Conservation (phyloP, 2,329 filamentous ascomycete species). For the Waltergamsia citrina region DNA sequence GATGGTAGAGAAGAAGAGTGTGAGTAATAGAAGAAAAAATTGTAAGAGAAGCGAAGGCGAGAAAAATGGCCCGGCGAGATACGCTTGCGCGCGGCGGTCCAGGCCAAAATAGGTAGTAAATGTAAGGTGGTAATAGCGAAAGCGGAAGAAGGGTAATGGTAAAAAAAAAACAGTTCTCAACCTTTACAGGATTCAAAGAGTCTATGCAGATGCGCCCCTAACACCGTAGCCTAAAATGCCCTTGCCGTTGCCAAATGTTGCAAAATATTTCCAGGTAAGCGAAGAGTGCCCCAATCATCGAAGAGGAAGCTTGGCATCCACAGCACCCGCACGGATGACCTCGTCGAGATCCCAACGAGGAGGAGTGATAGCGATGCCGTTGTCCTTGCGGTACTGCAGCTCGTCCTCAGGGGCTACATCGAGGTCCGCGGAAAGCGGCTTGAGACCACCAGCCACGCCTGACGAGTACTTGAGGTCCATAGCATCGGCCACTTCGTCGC, state of each 20-base stretch:
- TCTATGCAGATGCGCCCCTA: neutral
- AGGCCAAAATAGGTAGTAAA: neutral
- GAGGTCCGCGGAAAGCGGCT: slow-evolving; percentile 64
- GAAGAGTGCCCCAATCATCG: slow-evolving; percentile 49
- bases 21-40: neutral
- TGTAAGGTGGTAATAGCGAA: neutral
- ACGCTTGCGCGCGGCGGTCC: no score
- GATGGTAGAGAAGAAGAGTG: neutral
- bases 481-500: slow-evolving; percentile 85
- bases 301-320: slow-evolving; percentile 66
- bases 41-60: neutral
- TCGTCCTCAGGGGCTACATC: slow-evolving; percentile 64
- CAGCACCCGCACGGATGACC: slow-evolving; percentile 63
- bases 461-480: slow-evolving; percentile 97
- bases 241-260: no score
- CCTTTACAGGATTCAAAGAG: neutral
- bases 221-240: slow-evolving; percentile 2
- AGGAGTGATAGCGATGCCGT: slow-evolving; percentile 58
- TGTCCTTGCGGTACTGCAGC: slow-evolving; percentile 52
- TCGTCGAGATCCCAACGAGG: slow-evolving; percentile 83
- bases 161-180: slow-evolving; percentile 1
- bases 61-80: no score
- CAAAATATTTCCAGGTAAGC: no score
- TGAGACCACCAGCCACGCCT: slow-evolving; percentile 80
- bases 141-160: neutral